These are phyloP conservation scores for Sporobolomyces roseus DNA, from an alignment of 768 basidiomycete genomes.

Conservation along the genomic window DNA sequence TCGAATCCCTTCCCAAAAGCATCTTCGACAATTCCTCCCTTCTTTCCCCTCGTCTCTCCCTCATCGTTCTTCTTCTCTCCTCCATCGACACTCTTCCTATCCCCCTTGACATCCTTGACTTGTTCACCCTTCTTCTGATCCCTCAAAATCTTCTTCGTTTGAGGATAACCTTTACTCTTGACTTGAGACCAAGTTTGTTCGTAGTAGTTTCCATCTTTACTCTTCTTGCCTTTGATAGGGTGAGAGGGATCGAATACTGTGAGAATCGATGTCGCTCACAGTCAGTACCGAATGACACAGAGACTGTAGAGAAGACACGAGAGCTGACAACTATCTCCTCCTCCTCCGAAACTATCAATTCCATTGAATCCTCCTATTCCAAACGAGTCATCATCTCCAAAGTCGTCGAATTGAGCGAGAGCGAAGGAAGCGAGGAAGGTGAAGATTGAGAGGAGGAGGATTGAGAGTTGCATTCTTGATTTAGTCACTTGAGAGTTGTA, in stretches of 20 bases:
- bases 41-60: background rate
- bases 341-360: too few species aligned
- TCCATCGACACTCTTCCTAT: background rate
- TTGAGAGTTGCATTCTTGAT: background rate
- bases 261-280: background rate
- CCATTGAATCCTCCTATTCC: background rate
- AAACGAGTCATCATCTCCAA: background rate
- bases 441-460: background rate
- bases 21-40: background rate
- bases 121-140: background rate
- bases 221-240: background rate
- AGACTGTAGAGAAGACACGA: too few species aligned
- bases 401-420: background rate
- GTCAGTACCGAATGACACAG: too few species aligned
- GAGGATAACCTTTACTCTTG: background rate
- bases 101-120: background rate
- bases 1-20: background rate
- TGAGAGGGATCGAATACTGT: background rate
- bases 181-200: background rate
- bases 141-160: slow-evolving; percentile 1
- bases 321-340: too few species aligned
- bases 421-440: background rate
- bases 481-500: background rate
- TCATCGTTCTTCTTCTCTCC: background rate
- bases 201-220: background rate